Evolutionary conservation across 2,329 filamentous ascomycete species (phyloP), one percentile per base, ranked within the genome.

Genomic region (Piedraia hortae): DNA sequence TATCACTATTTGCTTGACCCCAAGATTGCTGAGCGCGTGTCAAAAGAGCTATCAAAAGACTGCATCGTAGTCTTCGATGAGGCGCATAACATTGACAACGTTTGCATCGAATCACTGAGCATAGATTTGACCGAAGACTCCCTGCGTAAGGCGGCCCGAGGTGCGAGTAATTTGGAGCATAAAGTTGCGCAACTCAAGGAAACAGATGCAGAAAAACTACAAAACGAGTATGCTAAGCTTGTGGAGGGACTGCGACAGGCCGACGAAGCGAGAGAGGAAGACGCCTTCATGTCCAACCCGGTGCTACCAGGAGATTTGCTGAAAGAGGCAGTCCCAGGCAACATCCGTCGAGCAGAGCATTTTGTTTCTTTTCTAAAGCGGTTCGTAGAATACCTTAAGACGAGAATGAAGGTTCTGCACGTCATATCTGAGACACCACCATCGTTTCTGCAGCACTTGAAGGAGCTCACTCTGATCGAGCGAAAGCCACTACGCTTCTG

Each of bases 61-160:
- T 91, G 80, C 43, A 97, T 97, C 23, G 75, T 97, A 10, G 85
- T 97, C 3, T 97, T 97, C 32, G 85, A 97, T 39, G 85, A 97
- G 46, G 85, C 85, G 8, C 85, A 97, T 51, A 97, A 97, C 40
- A 97, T 97, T 35, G 85, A 97, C 56, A 97, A 97, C 41, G 85
- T 97, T 27, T 97, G 88, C 43, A 97, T 97, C 33, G 85, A 97
- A 41, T 82, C 85, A 2, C 52, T 93, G 7, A 97, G 85, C 39
- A 93, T 90, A 18, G 85, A 97, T 37, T 62, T 97, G 26, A 93
- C 82, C 0, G 80, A 97, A 41, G 85, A 93, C 34, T 91, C 82
- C 0, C 46, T 97, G 23, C 64, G 80, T 11, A 89, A 77, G 47
- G 85, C 85, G 10, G 80, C 78, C 2, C 61, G 78, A 31, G 85